Conservation (phyloP, 352 stramenopile genomes). For the Pythium biforme region DNA sequence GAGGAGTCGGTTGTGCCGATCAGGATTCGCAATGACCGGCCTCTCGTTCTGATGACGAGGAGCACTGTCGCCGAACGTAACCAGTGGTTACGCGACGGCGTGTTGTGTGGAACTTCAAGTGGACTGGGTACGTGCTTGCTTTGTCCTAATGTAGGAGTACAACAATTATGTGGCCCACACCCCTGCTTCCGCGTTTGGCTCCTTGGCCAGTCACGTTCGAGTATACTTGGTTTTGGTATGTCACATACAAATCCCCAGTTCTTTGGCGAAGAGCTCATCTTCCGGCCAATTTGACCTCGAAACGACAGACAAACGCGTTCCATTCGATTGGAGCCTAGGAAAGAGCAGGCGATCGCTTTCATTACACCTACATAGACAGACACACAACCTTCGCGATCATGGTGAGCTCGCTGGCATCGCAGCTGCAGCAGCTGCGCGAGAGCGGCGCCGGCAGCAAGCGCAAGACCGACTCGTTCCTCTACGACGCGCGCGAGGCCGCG, state of each 20-base stretch:
- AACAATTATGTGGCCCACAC: slow-evolving; percentile 15
- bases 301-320: slow-evolving; percentile 30
- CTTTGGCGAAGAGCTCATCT: slow-evolving; percentile 10
- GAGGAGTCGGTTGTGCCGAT: background rate
- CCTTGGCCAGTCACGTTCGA: slow-evolving; percentile 32
- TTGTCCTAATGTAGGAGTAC: slow-evolving; percentile 1
- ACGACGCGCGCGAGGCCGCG: slow-evolving; percentile 77
- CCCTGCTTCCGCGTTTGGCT: background rate
- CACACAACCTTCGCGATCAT: slow-evolving; percentile 26
- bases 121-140: background rate
- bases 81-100: slow-evolving; percentile 2
- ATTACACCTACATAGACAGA: slow-evolving; percentile 3
- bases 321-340: slow-evolving; percentile 31
- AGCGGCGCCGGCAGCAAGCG: slow-evolving; percentile 74
- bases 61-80: slow-evolving; percentile 9
- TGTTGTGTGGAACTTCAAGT: slow-evolving; percentile 29
- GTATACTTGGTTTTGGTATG: slow-evolving; percentile 28
- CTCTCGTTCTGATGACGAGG: slow-evolving; percentile 13
- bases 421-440: slow-evolving; percentile 83
- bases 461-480: slow-evolving; percentile 83
- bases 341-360: background rate
- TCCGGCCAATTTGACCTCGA: slow-evolving; percentile 9
- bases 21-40: slow-evolving; percentile 3
- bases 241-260: slow-evolving; percentile 30
- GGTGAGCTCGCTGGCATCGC: slow-evolving; percentile 65